Evolutionary conservation across 2,329 filamentous ascomycete species (phyloP).

Genomic region (Aureobasidium sp.): DNA sequence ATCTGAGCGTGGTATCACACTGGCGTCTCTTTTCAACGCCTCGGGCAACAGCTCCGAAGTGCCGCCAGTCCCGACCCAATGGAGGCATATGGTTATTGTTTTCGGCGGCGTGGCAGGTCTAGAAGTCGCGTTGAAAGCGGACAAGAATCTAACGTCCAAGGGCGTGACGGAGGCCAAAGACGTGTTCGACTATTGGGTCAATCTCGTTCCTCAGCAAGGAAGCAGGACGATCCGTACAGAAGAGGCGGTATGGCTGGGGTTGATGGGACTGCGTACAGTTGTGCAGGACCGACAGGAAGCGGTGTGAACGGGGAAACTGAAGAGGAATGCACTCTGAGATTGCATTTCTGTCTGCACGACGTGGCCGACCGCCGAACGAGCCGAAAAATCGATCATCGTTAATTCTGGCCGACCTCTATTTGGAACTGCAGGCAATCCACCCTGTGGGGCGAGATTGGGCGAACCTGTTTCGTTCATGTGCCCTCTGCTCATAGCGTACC

Average conservation of each 20-base stretch:
- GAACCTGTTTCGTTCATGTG: background rate
- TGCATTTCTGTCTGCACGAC: background rate
- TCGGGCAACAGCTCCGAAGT: slow-evolving; percentile 38
- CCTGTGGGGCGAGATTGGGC: background rate
- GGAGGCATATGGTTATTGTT: slow-evolving; percentile 64
- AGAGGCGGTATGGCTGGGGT: slow-evolving; percentile 69
- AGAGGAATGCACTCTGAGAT: background rate
- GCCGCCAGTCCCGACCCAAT: slow-evolving; percentile 30
- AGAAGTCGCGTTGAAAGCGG: slow-evolving; percentile 62
- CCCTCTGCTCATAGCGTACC: background rate
- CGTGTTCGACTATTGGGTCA: slow-evolving; percentile 77
- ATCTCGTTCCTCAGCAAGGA: slow-evolving; percentile 71
- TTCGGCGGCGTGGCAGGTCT: slow-evolving; percentile 76
- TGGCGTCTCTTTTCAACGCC: slow-evolving; percentile 19
- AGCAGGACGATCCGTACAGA: slow-evolving; percentile 77
- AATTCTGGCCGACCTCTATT: background rate
- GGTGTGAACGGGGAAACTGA: background rate
- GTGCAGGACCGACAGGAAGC: slow-evolving; percentile 21
- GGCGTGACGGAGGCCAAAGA: slow-evolving; percentile 58
- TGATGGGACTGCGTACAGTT: slow-evolving; percentile 55
- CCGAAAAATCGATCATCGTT: background rate
- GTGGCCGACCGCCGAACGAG: background rate
- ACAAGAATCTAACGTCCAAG: slow-evolving; percentile 50
- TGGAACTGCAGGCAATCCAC: background rate
- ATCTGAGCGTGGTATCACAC: slow-evolving; percentile 59